Base-by-base conservation (phyloP, 306 rosid genomes). In the Glycyrrhiza uralensis region DNA sequence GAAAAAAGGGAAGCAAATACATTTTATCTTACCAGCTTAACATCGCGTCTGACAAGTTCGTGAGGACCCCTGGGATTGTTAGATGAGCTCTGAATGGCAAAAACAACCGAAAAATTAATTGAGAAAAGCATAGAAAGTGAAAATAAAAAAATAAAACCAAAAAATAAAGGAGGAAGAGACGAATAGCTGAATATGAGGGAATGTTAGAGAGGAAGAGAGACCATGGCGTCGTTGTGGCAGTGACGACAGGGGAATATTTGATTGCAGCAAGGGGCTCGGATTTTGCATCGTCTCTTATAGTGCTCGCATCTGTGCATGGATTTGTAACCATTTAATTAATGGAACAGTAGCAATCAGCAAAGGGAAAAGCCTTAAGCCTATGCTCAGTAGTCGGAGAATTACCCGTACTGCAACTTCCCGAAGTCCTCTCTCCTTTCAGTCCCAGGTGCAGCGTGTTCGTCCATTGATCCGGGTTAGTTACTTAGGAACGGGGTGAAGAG, bases 241-340 rank as follows among this genome's bases (percentile, higher is more conserved):
- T 90, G 93, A 68, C 91, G 89, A 68, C 93, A 90, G 8, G 81
- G 54, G 45, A 86, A 90, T 56, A 86, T 76, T 71, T 75, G 81
- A 57, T 86, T 82, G 72, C 96, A 90, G 38, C 96, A 90, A 0
- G 93, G 93, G 9, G 96, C 83, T 54, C 88, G 89, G 73, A 90
- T 86, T 63, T 66, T 86, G 86, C 93, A 88, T 28, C 90, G 76
- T 62, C 91, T 81, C 74, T 61, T 74, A 12, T 90, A 90, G 76
- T 90, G 93, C 18, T 78, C 76, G 76, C 96, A 87, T 35, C 92
- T 85, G 52, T 12, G 36, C 59, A 22, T 10, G 30, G n/a, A 44
- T 36, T 1, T 7, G 36, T 28, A 29, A 56, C n/a, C 2, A 60
- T 60, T 33, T 2, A 60, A n/a, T 1, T 26, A 41, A 41, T 9